Evolutionary conservation across 225 moss, liverwort and hornwort genomes (phyloP), one percentile per base, ranked within the genome.

Genomic region (Marchantia paleacea): DNA sequence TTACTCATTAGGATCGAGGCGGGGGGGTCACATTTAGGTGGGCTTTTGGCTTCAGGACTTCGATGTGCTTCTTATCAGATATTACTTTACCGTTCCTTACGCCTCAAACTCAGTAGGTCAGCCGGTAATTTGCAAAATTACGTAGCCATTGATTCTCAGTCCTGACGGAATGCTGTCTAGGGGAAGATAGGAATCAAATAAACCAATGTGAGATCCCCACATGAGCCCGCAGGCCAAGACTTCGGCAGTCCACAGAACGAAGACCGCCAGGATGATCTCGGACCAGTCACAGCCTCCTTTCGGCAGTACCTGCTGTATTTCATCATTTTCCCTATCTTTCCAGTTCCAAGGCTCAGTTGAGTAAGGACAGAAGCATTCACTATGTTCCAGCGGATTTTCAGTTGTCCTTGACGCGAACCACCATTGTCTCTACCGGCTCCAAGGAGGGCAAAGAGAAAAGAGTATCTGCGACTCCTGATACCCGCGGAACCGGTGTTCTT

Each of bases 251-350:
- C 69, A 30, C 12, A 30, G 10, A 47, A 52, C 11, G 22, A 20
- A 25, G 60, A 39, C 30, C 29, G 12, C 76, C 76, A 57, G 13
- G 55, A 25, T 16, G 39, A 31, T 60, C 76, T 60, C 30, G 6
- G 14, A 19, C 76, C 76, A 76, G 29, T 76, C 52, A 28, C 8
- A 58, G 55, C 20, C 39, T 22, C 48, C 15, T 7, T 60, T 76
- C 76, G 76, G 76, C 58, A 76, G 76, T 76, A 76, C 76, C 76
- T 76, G 76, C 76, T 76, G 60, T 54, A 39, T 55, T 31, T 58
- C 60, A 76, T 76, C 76, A 76, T 76, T 4, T 76, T 76, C 76
- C 57, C 0, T 19, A 13, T 19, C 76, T 58, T 76, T 76, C 31
- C 29, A 76, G 54, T 26, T 30, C 5, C 58, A 51, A 58, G 50